These are phyloP conservation scores for Erigeron canadensis DNA, from an alignment of 129 eudicot species.

Conservation along the genomic window DNA sequence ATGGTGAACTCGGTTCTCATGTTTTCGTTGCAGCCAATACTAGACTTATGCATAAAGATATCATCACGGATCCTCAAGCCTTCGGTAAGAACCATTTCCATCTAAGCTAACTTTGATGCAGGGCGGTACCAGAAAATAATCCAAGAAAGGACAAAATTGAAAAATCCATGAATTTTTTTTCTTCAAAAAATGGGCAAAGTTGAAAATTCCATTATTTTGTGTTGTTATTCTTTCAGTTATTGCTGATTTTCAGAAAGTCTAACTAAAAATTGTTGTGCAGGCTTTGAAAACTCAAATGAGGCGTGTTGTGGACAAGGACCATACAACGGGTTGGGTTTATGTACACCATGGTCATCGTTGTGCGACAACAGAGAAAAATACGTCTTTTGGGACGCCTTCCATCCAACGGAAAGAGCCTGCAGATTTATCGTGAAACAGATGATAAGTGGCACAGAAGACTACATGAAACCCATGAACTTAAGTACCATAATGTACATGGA, in stretches of 20 bases:
- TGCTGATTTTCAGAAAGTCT: neutral
- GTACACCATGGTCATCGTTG: slow-evolving; percentile 41
- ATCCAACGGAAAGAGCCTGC: slow-evolving; percentile 58
- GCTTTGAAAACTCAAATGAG: slow-evolving; percentile 51
- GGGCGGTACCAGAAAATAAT: no score
- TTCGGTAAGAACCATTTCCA: slow-evolving; percentile 30
- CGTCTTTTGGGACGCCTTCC: slow-evolving; percentile 67
- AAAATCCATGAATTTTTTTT: no score
- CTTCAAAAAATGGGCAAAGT: no score
- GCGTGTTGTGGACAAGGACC: slow-evolving; percentile 84
- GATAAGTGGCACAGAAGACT: slow-evolving; percentile 31
- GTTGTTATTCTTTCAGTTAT: slow-evolving; percentile 11
- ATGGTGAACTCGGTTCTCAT: slow-evolving; percentile 30
- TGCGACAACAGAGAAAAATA: slow-evolving; percentile 49
- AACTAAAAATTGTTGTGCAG: slow-evolving; percentile 7
- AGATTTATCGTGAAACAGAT: slow-evolving; percentile 43
- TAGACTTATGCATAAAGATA: slow-evolving; percentile 30
- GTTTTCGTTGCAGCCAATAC: slow-evolving; percentile 48
- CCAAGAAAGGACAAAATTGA: no score
- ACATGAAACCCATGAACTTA: slow-evolving; percentile 71
- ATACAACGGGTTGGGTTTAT: slow-evolving; percentile 51
- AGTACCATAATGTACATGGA: slow-evolving; percentile 50
- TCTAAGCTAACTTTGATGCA: no score
- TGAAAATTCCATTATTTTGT: no score
- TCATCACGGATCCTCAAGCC: slow-evolving; percentile 45